Evolutionary conservation across 2,329 filamentous ascomycete species (phyloP), one percentile per base, ranked within the genome.

Genomic region (Lachnellula suecica): DNA sequence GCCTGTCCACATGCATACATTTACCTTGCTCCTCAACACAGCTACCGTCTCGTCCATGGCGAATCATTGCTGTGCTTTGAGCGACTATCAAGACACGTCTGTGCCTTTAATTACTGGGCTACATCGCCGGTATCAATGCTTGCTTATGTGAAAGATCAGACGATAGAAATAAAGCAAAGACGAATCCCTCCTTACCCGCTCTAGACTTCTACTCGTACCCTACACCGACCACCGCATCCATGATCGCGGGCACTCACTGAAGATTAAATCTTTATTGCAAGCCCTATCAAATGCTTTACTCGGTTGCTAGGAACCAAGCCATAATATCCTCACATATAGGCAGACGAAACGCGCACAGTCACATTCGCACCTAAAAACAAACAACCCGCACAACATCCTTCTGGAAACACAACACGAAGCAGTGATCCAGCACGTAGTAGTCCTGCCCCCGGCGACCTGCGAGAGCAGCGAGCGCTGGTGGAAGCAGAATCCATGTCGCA

Each of bases 391-490:
- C 48, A 57, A 49, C 40, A 61, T 57, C 57, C 54, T 58, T 62
- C 56, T 59, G 54, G 58, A 64, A 62, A 58, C 64, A 56, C 56
- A 63, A 65, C 59, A 58, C 61, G 52, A 49, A 63, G 62, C 63
- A 58, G 60, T 65, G 59, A 63, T 65, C 58, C 60, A 64, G 55
- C 61, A 60, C 53, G 54, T 65, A 61, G 49, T 61, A 52, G 45
- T 79, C 69, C 76, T 82, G 68, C 80, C 71, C 72, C 77, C 81
- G 77, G 82, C 79, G 79, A 78, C 80, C 84, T 84, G 84, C 83
- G 82, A 84, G 84, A 82, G 85, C 84, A 83, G 76, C 74, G 80
- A 79, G 84, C 84, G 88, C 85, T 88, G 84, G 85, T 83, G 83
- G 83, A 79, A 83, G 31, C 31, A n/a, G n/a, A n/a, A n/a, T 82